phyloP scores from a whole-genome alignment of 2,329 filamentous ascomycete species.

The Lachnellula cervina region DNA sequence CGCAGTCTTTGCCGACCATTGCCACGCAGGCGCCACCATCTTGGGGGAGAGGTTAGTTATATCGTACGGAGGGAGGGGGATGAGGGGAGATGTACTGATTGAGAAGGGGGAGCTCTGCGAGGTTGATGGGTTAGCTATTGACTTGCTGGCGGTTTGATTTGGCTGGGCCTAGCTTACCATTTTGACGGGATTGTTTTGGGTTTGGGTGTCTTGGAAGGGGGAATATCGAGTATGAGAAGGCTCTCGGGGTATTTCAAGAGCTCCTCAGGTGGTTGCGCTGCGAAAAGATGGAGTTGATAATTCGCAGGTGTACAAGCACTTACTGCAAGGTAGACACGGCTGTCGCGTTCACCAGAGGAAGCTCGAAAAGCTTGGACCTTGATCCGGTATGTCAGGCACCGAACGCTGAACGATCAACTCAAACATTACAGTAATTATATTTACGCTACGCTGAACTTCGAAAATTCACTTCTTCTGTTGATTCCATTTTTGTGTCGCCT shows the following conservation, averaged over 20 bases:
- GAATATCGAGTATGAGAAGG: background rate
- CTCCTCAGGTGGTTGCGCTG: slow-evolving; percentile 9
- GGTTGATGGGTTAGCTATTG: slow-evolving; percentile 30
- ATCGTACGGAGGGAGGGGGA: slow-evolving; percentile 4
- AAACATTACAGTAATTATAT: background rate
- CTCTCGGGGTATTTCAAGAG: slow-evolving; percentile 10
- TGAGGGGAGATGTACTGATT: slow-evolving; percentile 62
- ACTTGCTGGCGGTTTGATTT: slow-evolving; percentile 3
- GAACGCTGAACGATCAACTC: slow-evolving; percentile 5
- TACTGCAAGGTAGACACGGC: slow-evolving; percentile 30
- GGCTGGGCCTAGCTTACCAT: slow-evolving; percentile 24
- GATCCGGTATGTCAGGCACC: too few relatives aligned
- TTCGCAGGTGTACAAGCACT: slow-evolving; percentile 2
- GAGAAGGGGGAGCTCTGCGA: slow-evolving; percentile 82
- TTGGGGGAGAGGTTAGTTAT: slow-evolving; percentile 31
- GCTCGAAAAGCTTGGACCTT: slow-evolving; percentile 31
- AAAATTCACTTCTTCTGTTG: slow-evolving; percentile 52
- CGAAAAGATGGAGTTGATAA: slow-evolving; percentile 2
- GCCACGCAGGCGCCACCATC: slow-evolving; percentile 92
- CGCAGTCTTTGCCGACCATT: slow-evolving; percentile 99
- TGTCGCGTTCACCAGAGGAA: slow-evolving; percentile 24
- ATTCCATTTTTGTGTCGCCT: slow-evolving; percentile 64
- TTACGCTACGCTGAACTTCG: background rate
- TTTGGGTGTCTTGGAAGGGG: slow-evolving; percentile 2
- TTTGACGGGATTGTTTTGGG: slow-evolving; percentile 10